phyloP scores from a whole-genome alignment of 2,329 filamentous ascomycete species.

The Emmonsiellopsis sp. region DNA sequence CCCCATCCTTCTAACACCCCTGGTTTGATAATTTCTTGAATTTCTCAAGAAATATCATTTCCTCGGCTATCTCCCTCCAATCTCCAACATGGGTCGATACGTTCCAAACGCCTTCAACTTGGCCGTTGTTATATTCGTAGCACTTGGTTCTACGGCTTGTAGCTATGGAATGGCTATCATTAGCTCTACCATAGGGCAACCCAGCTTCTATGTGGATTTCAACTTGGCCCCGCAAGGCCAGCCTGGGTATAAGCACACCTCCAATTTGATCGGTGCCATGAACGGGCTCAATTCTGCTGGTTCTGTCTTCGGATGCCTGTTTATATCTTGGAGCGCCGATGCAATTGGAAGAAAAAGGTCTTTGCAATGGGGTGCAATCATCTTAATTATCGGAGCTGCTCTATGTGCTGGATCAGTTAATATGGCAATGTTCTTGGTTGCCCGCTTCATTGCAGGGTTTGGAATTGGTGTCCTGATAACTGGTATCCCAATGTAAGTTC shows the following conservation, averaged over 20 bases:
- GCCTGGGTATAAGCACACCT: constrained; percentile 34
- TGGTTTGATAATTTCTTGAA: neutral
- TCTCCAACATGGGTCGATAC: constrained; percentile 3
- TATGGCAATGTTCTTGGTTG: constrained; percentile 9
- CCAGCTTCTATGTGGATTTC: constrained; percentile 37
- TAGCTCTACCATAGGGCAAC: constrained; percentile 38
- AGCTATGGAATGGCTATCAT: constrained; percentile 30
- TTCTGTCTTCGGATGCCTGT: constrained; percentile 28
- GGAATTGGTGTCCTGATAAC: constrained; percentile 9
- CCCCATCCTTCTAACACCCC: too few relatives aligned
- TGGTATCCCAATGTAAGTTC: constrained; percentile 9
- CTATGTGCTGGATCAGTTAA: constrained; percentile 26
- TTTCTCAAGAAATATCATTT: neutral
- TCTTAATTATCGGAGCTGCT: constrained; percentile 33
- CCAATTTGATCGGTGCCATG: constrained; percentile 36
- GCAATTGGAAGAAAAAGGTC: constrained; percentile 28
- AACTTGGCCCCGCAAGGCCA: constrained; percentile 28
- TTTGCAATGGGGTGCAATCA: constrained; percentile 27
- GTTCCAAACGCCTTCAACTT: constrained; percentile 24
- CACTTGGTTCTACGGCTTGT: constrained; percentile 25
- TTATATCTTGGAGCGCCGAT: constrained; percentile 33
- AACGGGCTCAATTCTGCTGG: constrained; percentile 40
- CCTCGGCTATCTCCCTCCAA: neutral
- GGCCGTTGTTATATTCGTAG: constrained; percentile 25
- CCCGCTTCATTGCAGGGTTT: constrained; percentile 8